Evolutionary conservation across 441 rosid species (phyloP), one percentile per base, ranked within the genome.

Genomic region (Hypseocharis bilobata): DNA sequence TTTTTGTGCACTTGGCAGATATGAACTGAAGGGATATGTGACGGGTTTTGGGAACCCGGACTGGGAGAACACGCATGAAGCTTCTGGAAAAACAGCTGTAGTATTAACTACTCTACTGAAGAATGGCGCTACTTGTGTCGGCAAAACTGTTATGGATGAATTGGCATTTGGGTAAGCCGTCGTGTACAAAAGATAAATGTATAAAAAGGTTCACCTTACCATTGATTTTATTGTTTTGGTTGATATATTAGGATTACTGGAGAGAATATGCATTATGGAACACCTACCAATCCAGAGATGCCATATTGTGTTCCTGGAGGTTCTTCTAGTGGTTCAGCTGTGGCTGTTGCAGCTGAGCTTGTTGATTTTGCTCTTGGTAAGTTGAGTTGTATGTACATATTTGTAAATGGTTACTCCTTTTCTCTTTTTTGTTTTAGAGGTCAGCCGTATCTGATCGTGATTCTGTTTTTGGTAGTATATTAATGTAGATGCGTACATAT

Each of bases 271-370:
- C 87, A 88, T 71, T 86, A 90, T 79, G 98, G 96, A 54, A 85
- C 89, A 45, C 96, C 98, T 52, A 70, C 68, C 27, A 92, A 92
- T 76, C 96, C 92, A 1, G 70, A 68, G 73, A 77, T 81, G 83
- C 84, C 84, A 10, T 80, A 81, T 14, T 70, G 75, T 79, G 81
- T 85, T 64, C 88, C 98, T 11, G 98, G 98, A 72, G 98, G 98
- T 51, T 88, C 92, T 75, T 88, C 96, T 55, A 83, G 96, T 71
- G 98, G 98, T 71, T 85, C 98, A 28, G 96, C 98, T 25, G 98
- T 88, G 52, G 86, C 92, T 51, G 98, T 92, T 76, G 91, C 86
- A 0, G 84, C 98, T 72, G 79, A 80, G 72, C 81, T 92, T 56
- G 96, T 88, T 59, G 96, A 90, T 77, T 92, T 88, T 80, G 84